Evolutionary conservation across 805 yeast species (phyloP).

Genomic region (Yamadazyma scolyti): DNA sequence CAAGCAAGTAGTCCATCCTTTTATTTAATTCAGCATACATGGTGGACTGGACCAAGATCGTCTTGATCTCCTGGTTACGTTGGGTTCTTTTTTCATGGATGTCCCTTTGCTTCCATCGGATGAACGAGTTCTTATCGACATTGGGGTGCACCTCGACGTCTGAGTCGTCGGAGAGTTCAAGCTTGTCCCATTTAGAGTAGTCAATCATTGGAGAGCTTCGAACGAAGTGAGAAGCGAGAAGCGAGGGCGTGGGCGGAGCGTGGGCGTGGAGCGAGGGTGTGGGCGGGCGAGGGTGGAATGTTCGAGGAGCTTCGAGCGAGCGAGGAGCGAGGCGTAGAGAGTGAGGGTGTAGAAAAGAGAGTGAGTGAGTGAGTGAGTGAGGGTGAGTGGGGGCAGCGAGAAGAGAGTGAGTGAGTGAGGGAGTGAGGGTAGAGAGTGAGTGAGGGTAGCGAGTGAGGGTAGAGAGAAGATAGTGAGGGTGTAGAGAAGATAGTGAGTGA

Average conservation of each 20-base stretch:
- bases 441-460: not conserved
- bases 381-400: too few relatives aligned
- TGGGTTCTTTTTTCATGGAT: slow-evolving; percentile 90
- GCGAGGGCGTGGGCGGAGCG: too few relatives aligned
- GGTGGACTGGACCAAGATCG: slow-evolving; percentile 69
- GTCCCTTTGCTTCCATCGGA: slow-evolving; percentile 95
- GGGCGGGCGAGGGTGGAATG: too few relatives aligned
- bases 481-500: too few relatives aligned
- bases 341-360: not conserved
- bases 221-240: too few relatives aligned
- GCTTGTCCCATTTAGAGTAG: slow-evolving; percentile 96
- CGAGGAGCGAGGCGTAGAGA: too few relatives aligned
- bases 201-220: too few relatives aligned
- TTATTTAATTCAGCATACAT: slow-evolving; percentile 75
- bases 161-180: slow-evolving; percentile 94
- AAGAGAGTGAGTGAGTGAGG: too few relatives aligned
- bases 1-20: slow-evolving; percentile 67
- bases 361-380: not conserved
- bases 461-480: too few relatives aligned
- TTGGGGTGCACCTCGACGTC: slow-evolving; percentile 98
- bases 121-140: slow-evolving; percentile 89
- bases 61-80: slow-evolving; percentile 72
- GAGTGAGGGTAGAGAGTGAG: not conserved
- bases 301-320: too few relatives aligned
- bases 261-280: too few relatives aligned